These are phyloP conservation scores for Solanum clarkiae DNA, from an alignment of 257 asterid genomes.

Conservation along the genomic window DNA sequence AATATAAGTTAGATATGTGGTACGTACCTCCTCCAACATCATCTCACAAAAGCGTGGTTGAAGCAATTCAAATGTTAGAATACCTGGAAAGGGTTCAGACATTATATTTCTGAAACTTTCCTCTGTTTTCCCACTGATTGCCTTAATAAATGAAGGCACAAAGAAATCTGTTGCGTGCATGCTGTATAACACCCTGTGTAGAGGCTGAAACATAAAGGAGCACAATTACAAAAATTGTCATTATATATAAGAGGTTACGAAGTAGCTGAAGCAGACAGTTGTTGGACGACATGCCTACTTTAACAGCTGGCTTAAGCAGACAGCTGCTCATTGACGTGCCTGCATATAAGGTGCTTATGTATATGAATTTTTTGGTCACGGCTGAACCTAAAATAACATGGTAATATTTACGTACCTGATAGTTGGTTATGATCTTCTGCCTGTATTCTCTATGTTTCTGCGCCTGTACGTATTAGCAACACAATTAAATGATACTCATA, in stretches of 20 bases:
- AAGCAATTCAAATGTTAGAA: conserved; percentile 78
- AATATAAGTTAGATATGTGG: not conserved
- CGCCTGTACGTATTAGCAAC: conserved; percentile 29
- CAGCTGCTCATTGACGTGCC: too few relatives aligned
- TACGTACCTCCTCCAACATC: conserved; percentile 73
- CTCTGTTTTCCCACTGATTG: conserved; percentile 53
- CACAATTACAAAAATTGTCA: not conserved
- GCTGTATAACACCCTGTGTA: conserved; percentile 56
- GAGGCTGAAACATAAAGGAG: conserved; percentile 39
- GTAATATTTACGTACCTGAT: conserved; percentile 43
- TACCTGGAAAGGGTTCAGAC: conserved; percentile 77
- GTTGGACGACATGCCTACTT: too few relatives aligned
- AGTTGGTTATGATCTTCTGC: conserved; percentile 90
- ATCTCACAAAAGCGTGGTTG: conserved; percentile 83
- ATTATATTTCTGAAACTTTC: conserved; percentile 68
- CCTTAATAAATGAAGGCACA: conserved; percentile 59
- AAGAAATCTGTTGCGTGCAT: conserved; percentile 61
- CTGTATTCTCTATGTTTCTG: conserved; percentile 93
- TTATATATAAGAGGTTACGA: too few relatives aligned
- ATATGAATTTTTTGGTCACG: not conserved
- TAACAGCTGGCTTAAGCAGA: too few relatives aligned
- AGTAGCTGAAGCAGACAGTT: too few relatives aligned
- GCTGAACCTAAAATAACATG: not conserved
- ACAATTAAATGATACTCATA: not conserved
- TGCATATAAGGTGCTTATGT: too few relatives aligned